These are phyloP conservation scores for Plenodomus lindquistii DNA, from an alignment of 2,329 filamentous ascomycete species.

Conservation along the genomic window DNA sequence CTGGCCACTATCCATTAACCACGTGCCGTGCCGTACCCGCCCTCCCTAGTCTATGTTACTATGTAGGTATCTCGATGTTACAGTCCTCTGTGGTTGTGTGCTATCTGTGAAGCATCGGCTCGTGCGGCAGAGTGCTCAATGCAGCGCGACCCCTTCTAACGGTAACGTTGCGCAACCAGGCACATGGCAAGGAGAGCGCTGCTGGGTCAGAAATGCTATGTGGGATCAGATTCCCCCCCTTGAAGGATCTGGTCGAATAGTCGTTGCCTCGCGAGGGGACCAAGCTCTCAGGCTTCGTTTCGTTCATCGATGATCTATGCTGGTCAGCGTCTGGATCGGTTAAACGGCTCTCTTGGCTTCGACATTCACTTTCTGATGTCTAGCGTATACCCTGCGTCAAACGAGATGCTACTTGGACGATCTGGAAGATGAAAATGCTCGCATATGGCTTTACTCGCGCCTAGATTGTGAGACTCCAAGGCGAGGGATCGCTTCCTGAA, in stretches of 20 bases:
- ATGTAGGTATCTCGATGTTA: slow-evolving; percentile 19
- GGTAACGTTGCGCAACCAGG: slow-evolving; percentile 21
- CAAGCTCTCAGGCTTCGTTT: slow-evolving; percentile 28
- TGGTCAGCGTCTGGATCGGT: slow-evolving; percentile 7
- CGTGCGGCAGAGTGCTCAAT: slow-evolving; percentile 27
- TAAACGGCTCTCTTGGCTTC: background rate
- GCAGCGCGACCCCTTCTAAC: slow-evolving; percentile 16
- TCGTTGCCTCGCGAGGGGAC: slow-evolving; percentile 4
- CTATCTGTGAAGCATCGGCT: slow-evolving; percentile 30
- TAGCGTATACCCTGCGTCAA: too few species aligned
- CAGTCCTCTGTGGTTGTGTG: slow-evolving; percentile 36
- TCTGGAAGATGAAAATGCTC: background rate
- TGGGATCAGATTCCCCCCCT: slow-evolving; percentile 29
- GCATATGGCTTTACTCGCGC: background rate
- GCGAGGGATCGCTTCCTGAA: background rate
- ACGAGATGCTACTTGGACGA: background rate
- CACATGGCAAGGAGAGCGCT: slow-evolving; percentile 19
- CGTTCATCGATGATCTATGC: slow-evolving; percentile 22
- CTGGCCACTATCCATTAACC: slow-evolving; percentile 6
- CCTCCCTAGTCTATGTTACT: slow-evolving; percentile 15
- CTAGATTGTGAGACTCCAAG: background rate
- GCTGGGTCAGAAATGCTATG: slow-evolving; percentile 15
- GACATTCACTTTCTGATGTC: background rate
- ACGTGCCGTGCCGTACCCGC: slow-evolving; percentile 32
- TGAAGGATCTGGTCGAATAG: slow-evolving; percentile 7